phyloP scores from a whole-genome alignment of 768 basidiomycete genomes.

The Hortiboletus flavorubellus region DNA sequence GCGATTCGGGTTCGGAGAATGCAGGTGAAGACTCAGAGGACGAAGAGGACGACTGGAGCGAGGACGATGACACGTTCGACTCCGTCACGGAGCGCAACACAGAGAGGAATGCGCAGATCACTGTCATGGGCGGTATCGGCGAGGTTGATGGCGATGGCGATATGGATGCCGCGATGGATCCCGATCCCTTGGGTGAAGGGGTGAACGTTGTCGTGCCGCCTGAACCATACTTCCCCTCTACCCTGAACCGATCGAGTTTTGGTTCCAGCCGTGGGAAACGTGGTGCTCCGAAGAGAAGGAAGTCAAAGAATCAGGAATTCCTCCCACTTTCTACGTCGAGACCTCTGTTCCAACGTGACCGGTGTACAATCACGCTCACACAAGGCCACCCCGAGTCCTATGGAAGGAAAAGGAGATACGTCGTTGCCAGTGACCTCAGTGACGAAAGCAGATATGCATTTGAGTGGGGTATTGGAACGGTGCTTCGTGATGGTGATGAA shows the following conservation, averaged over 20 bases:
- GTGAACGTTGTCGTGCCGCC: constrained; percentile 84
- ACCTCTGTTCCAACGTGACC: constrained; percentile 84
- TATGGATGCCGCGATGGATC: constrained; percentile 52
- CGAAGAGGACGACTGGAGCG: constrained; percentile 59
- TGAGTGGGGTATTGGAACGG: constrained; percentile 98
- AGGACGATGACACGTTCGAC: constrained; percentile 61
- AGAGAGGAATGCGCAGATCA: constrained; percentile 67
- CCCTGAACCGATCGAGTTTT: constrained; percentile 55
- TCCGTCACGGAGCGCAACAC: constrained; percentile 85
- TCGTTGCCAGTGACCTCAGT: constrained; percentile 92
- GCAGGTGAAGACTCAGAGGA: constrained; percentile 47
- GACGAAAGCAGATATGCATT: constrained; percentile 94
- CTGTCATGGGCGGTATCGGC: constrained; percentile 24
- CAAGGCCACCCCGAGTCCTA: constrained; percentile 77
- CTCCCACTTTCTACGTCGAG: constrained; percentile 66
- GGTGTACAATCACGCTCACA: constrained; percentile 84
- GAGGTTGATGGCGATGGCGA: constrained; percentile 46
- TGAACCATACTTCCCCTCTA: constrained; percentile 78
- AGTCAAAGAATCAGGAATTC: constrained; percentile 58
- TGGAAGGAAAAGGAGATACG: constrained; percentile 62
- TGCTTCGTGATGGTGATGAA: constrained; percentile 92
- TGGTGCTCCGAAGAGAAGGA: constrained; percentile 52
- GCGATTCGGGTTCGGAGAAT: constrained; percentile 64
- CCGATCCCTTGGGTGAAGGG: constrained; percentile 89
- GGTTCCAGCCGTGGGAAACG: constrained; percentile 32